Conservation (phyloP, 2,329 filamentous ascomycete species). For the Apiospora hydei region DNA sequence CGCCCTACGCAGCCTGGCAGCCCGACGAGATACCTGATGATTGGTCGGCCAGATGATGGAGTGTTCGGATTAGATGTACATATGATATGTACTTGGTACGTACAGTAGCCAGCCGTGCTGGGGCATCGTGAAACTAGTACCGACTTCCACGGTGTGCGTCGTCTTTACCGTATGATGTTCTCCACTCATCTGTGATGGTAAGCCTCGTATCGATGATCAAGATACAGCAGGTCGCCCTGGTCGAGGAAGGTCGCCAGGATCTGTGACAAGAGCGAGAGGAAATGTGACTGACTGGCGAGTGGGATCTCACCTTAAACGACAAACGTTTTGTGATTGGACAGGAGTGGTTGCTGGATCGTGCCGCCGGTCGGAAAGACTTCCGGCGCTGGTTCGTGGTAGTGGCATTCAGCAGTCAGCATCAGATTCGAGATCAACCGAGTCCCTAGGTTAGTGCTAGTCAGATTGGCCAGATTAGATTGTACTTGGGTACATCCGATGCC, state of each 20-base stretch:
- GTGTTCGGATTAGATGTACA: constrained; percentile 2
- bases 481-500: constrained; percentile 1
- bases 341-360: constrained; percentile 6
- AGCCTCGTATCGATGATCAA: constrained; percentile 3
- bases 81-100: not conserved
- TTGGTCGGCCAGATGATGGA: not conserved
- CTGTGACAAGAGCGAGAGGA: constrained; percentile 1
- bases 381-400: constrained; percentile 13
- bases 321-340: not conserved
- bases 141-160: not conserved
- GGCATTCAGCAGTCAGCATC: constrained; percentile 20
- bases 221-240: constrained; percentile 4
- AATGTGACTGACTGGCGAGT: constrained; percentile 5
- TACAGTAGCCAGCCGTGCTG: not conserved
- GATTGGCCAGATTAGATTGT: constrained; percentile 19
- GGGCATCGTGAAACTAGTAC: constrained; percentile 13
- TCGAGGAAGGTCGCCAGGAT: not conserved
- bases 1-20: not conserved
- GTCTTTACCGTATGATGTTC: not conserved
- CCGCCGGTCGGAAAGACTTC: constrained; percentile 15
- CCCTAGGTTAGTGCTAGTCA: constrained; percentile 8
- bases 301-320: constrained; percentile 6
- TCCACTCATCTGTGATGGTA: not conserved
- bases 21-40: not conserved
- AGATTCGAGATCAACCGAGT: constrained; percentile 21